Conservation (phyloP, 2,329 filamentous ascomycete species). For the Penicillium paneum region DNA sequence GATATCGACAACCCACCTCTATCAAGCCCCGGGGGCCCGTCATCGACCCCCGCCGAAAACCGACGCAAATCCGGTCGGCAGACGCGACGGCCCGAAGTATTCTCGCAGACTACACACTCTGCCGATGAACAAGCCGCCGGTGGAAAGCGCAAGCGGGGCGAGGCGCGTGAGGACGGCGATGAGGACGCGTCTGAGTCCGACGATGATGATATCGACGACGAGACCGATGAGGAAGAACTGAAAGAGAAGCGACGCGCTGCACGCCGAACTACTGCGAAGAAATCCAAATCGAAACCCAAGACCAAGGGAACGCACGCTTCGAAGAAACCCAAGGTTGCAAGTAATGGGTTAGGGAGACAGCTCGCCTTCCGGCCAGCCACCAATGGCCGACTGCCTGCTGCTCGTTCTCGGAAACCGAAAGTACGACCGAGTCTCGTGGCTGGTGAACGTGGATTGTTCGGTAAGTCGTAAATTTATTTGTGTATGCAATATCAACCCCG, state of each 20-base stretch:
- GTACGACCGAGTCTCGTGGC: slow-evolving; percentile 52
- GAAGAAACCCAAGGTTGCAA: slow-evolving; percentile 57
- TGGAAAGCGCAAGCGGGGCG: slow-evolving; percentile 52
- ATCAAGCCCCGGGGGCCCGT: slow-evolving; percentile 11
- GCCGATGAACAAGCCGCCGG: slow-evolving; percentile 25
- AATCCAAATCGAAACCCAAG: slow-evolving; percentile 41
- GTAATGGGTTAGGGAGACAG: slow-evolving; percentile 45
- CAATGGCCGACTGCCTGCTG: slow-evolving; percentile 43
- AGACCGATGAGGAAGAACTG: slow-evolving; percentile 51
- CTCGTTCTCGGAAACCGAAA: slow-evolving; percentile 51
- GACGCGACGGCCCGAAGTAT: slow-evolving; percentile 43
- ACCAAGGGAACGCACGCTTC: slow-evolving; percentile 36
- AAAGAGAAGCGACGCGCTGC: slow-evolving; percentile 42
- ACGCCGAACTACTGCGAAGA: slow-evolving; percentile 33
- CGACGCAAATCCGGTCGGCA: slow-evolving; percentile 46
- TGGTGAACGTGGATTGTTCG: slow-evolving; percentile 57
- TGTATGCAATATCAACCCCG: slow-evolving; percentile 22
- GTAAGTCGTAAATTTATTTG: slow-evolving; percentile 35
- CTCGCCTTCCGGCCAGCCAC: slow-evolving; percentile 56
- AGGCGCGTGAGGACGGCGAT: slow-evolving; percentile 36
- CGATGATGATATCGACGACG: slow-evolving; percentile 38
- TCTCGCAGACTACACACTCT: slow-evolving; percentile 37
- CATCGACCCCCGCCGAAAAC: slow-evolving; percentile 28
- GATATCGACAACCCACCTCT: slow-evolving; percentile 18
- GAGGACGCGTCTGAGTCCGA: slow-evolving; percentile 39